These are phyloP conservation scores for Ophiocordyceps polyrhachis-furcata DNA, from an alignment of 2,329 filamentous ascomycete species.

Conservation along the genomic window DNA sequence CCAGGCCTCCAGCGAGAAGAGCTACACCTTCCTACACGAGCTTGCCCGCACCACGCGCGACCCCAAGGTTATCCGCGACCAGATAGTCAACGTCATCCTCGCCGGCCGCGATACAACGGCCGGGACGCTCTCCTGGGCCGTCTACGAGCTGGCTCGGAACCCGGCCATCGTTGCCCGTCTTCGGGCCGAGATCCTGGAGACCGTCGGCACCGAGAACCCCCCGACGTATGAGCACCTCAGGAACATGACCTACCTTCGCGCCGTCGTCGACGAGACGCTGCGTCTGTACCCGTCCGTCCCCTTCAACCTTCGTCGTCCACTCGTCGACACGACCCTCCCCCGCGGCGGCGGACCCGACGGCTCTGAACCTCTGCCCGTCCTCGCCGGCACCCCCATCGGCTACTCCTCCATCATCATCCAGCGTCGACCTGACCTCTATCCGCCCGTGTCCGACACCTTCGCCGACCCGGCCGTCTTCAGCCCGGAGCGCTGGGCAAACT, in stretches of 20 bases:
- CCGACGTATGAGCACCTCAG: conserved; percentile 71
- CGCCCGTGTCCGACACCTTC: conserved; percentile 23
- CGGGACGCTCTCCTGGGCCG: conserved; percentile 56
- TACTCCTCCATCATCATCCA: conserved; percentile 60
- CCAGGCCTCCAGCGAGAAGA: conserved; percentile 48
- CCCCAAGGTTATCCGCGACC: conserved; percentile 57
- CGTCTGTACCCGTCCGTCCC: conserved; percentile 63
- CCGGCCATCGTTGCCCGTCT: conserved; percentile 50
- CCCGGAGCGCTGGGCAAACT: conserved; percentile 46
- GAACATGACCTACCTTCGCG: conserved; percentile 65
- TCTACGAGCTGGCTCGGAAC: conserved; percentile 64
- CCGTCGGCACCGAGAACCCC: conserved; percentile 41
- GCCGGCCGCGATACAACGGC: conserved; percentile 82
- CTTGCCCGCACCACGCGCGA: conserved; percentile 64
- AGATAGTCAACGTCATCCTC: conserved; percentile 64
- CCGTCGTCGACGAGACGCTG: conserved; percentile 58
- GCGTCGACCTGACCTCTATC: conserved; percentile 45
- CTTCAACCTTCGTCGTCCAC: conserved; percentile 56
- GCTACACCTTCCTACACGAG: conserved; percentile 72
- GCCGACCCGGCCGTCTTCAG: conserved; percentile 31
- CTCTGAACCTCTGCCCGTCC: conserved; percentile 41
- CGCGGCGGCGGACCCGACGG: conserved; percentile 48
- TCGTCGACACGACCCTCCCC: conserved; percentile 58
- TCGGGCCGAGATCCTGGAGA: conserved; percentile 49
- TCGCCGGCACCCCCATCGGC: conserved; percentile 43